Base-by-base conservation (phyloP, 805 yeast genomes). In the Tetrapisispora nanseiensis region DNA sequence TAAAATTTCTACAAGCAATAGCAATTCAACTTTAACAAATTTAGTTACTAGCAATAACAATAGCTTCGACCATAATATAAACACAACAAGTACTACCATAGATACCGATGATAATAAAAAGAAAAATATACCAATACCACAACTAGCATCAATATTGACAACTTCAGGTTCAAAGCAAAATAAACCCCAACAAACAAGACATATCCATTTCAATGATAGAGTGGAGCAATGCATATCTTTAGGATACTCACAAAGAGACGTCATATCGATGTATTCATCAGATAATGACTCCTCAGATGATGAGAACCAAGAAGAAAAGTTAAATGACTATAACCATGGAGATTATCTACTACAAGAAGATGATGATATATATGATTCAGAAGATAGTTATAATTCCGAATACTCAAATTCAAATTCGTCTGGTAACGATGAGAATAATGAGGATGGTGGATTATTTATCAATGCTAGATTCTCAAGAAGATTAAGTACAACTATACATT, bases 221-320 rank as follows among this genome's bases (percentile, higher is more conserved):
- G 99, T 92, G 26, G 89, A 86, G 60, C 99, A 92, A 62, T 92
- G 98, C 62, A 79, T 85, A 47, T 89, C 95, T 0, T 59, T 89
- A 73, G 37, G 63, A 54, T 28, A 52, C 48, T 43, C 48, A 27
- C 37, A 39, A 15, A 37, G 57, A 49, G 40, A 57, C 55, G 39
- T 62, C 3, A 21, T 57, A 13, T 60, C 64, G n/a, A 57, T 60
- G 35, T 69, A 26, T 42, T 37, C 33, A 38, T 33, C 46, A 2
- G 38, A 45, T 27, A 44, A 43, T 27, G 38, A 65, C 33, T 69
- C 67, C n/a, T 67, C 65, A 33, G 57, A 56, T 34, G 55, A 58
- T 40, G 38, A 35, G 11, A 23, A 56, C 55, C 3, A n/a, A n/a
- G 36, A 42, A 15, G 35, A 18, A 21, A 36, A 29, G 1, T 30